These are phyloP conservation scores for Calonectria hongkongensis DNA, from an alignment of 2,329 filamentous ascomycete genomes.

Conservation along the genomic window DNA sequence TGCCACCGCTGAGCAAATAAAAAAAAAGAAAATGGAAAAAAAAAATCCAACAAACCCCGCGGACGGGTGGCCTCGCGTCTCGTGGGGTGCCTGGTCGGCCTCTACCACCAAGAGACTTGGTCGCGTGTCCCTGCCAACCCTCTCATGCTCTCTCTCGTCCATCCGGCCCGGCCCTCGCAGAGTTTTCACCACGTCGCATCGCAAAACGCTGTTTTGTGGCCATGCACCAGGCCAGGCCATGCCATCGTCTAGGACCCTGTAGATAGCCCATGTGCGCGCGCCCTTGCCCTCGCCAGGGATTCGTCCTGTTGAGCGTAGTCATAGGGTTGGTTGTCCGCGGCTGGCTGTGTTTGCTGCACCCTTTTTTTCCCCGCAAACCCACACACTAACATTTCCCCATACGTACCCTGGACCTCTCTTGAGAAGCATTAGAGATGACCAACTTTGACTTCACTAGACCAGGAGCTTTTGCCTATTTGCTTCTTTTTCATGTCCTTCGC, in stretches of 20 bases:
- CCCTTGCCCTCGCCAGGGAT: constrained; percentile 22
- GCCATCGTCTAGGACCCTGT: constrained; percentile 7
- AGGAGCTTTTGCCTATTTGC: neutral
- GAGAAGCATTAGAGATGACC: constrained; percentile 3
- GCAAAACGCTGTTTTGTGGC: constrained; percentile 24
- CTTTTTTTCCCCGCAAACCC: constrained; percentile 26
- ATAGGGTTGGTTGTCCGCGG: constrained; percentile 24
- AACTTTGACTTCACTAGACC: constrained; percentile 21
- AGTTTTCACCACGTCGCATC: constrained; percentile 21
- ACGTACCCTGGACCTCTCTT: constrained; percentile 21
- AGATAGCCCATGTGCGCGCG: constrained; percentile 21
- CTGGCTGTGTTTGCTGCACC: constrained; percentile 1
- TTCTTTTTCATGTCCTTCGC: neutral
- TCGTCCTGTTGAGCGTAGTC: neutral
- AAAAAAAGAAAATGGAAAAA: neutral
- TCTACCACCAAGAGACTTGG: constrained; percentile 1
- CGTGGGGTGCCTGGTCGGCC: constrained; percentile 10
- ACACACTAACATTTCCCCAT: constrained; percentile 22
- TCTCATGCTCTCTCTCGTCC: neutral
- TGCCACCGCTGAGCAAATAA: neutral
- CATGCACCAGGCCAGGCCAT: constrained; percentile 5
- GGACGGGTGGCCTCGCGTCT: constrained; percentile 22
- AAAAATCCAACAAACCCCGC: constrained; percentile 17
- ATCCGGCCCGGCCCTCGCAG: constrained; percentile 10
- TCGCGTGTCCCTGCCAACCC: constrained; percentile 18